Evolutionary conservation across 2,329 filamentous ascomycete genomes (phyloP), one percentile per base, ranked within the genome.

Genomic region (Aspergillus floridensis): DNA sequence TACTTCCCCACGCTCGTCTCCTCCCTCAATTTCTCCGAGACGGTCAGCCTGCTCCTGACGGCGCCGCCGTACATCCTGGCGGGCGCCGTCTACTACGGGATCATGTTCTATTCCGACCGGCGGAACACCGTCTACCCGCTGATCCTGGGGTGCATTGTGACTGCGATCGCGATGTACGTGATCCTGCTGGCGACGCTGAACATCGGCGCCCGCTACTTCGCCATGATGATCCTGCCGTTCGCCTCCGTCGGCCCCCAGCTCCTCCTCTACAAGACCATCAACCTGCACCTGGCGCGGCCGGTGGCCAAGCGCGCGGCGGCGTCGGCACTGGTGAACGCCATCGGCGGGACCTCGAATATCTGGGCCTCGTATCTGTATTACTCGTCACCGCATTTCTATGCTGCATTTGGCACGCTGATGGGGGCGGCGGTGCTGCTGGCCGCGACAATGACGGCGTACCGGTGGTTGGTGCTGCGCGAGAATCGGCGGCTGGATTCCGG

Each of bases 1-100:
- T 29, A 29, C 7, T 29, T 29, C 7, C 26, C 26, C 7, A 29
- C 26, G 2, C 26, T 29, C 26, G 26, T 29, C 26, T 29, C 26
- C 7, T 29, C 26, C 7, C 26, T 29, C 2, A 29, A 63, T 12
- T 70, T 69, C 60, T 59, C 56, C 50, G 55, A 53, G 16, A 81
- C 76, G 2, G 69, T 77, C 57, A 80, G 72, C 7, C 66, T 82
- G 10, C 72, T 82, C 7, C 73, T 82, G 5, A 82, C 80, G 0
- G 77, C 76, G 2, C 80, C 80, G 0, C 80, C 80, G 0, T 82
- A 81, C 51, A 69, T 80, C 5, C 70, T 80, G 2, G 77, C 77
- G 1, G 76, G 68, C 3, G 63, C 68, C 3, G 67, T 77, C 49
- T 77, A 74, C 61, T 76, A 70, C 59, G 67, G 59, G 1, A 63